These are phyloP conservation scores for Coleophoma crateriformis DNA, from an alignment of 2,329 filamentous ascomycete genomes.

Conservation along the genomic window DNA sequence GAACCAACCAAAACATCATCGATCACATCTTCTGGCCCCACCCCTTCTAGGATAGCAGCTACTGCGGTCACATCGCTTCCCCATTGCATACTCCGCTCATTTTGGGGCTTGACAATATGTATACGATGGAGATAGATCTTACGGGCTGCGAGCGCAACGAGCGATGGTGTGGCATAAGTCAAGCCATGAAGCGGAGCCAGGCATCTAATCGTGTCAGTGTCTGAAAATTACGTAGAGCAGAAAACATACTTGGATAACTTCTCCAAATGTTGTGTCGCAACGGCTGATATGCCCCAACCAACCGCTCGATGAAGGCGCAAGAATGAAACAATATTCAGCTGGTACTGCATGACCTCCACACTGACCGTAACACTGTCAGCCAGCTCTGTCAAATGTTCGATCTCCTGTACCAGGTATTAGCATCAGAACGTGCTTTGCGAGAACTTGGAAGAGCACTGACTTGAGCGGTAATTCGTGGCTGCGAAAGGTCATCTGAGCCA, in stretches of 20 bases:
- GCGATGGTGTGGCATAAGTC: slow-evolving; percentile 75
- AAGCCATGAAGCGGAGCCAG: slow-evolving; percentile 79
- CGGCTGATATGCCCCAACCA: slow-evolving; percentile 68
- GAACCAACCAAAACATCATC: slow-evolving; percentile 52
- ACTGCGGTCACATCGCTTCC: slow-evolving; percentile 74
- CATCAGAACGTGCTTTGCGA: too few species aligned
- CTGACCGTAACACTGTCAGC: slow-evolving; percentile 57
- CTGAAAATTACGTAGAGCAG: background rate
- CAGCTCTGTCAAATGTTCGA: slow-evolving; percentile 35
- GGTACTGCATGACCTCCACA: slow-evolving; percentile 75
- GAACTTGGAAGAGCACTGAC: slow-evolving; percentile 8
- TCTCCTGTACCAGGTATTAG: slow-evolving; percentile 12
- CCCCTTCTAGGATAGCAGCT: slow-evolving; percentile 54
- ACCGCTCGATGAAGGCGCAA: slow-evolving; percentile 85
- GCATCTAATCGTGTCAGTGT: slow-evolving; percentile 38
- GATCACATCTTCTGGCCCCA: slow-evolving; percentile 57
- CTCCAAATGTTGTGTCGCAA: slow-evolving; percentile 73
- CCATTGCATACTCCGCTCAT: slow-evolving; percentile 89
- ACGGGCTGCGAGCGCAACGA: slow-evolving; percentile 74
- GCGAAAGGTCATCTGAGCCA: slow-evolving; percentile 7
- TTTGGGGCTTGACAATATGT: slow-evolving; percentile 58
- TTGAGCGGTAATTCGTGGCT: slow-evolving; percentile 19
- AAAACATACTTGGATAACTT: slow-evolving; percentile 51
- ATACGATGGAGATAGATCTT: slow-evolving; percentile 90
- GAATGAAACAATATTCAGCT: slow-evolving; percentile 83